Evolutionary conservation across 2,329 filamentous ascomycete genomes (phyloP).

Genomic region (Pestalotiopsis fici): DNA sequence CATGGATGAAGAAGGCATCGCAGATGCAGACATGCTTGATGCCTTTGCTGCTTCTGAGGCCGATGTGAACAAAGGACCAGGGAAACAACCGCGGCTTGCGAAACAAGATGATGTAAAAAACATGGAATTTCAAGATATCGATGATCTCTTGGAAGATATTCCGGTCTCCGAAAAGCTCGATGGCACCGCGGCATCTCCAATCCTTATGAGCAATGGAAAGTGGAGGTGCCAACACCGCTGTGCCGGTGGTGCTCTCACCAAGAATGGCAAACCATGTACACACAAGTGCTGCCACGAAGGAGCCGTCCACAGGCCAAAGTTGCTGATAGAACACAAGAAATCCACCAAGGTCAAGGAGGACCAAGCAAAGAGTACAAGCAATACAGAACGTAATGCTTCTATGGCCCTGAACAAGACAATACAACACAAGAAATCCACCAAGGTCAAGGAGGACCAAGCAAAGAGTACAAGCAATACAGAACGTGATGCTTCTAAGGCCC

Average conservation of each 20-base stretch:
- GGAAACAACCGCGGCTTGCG: conserved; percentile 11
- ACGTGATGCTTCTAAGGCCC: background rate
- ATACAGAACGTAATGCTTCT: background rate
- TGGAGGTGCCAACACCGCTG: conserved; percentile 76
- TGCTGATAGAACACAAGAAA: conserved; percentile 34
- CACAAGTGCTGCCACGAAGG: conserved; percentile 75
- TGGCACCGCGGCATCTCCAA: conserved; percentile 32
- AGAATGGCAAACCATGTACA: conserved; percentile 55
- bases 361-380: background rate
- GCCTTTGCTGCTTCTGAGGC: conserved; percentile 25
- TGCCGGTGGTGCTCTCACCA: conserved; percentile 35
- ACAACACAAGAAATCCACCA: conserved; percentile 25
- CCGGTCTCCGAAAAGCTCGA: background rate
- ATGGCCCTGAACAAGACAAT: conserved; percentile 10
- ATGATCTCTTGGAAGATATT: conserved; percentile 41
- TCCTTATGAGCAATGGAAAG: conserved; percentile 66
- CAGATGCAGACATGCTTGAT: conserved; percentile 43
- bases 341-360: conserved; percentile 25
- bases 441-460: conserved; percentile 22
- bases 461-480: background rate
- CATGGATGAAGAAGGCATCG: conserved; percentile 33
- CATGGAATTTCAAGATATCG: conserved; percentile 55
- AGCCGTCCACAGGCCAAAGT: conserved; percentile 63
- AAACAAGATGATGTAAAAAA: conserved; percentile 14
- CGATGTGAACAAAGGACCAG: conserved; percentile 17